Evolutionary conservation across 2,329 filamentous ascomycete species (phyloP).

Genomic region (Penicillium rolfsii): DNA sequence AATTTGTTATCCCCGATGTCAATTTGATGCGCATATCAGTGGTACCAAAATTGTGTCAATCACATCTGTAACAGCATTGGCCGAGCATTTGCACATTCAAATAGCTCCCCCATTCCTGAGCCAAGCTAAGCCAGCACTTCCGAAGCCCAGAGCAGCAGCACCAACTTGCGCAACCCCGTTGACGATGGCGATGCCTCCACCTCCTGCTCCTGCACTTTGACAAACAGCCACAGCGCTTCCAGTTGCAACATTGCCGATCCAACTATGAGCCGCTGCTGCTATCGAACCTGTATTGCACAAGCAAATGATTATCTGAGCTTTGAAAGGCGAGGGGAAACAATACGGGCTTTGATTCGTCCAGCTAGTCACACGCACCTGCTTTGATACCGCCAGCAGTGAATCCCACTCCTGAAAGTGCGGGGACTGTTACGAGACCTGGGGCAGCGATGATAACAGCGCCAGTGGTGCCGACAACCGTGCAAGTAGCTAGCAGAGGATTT

Average conservation of each 20-base stretch:
- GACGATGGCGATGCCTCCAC: slow-evolving; percentile 9
- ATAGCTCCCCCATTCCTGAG: not conserved
- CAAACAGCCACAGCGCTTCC: slow-evolving; percentile 10
- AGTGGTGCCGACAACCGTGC: not conserved
- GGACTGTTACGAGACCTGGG: slow-evolving; percentile 1
- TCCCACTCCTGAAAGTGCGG: not conserved
- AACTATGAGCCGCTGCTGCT: slow-evolving; percentile 14
- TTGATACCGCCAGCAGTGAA: not conserved
- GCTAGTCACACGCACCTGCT: not conserved
- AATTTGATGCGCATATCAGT: not conserved
- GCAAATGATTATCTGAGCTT: not conserved
- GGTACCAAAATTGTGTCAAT: too few relatives aligned
- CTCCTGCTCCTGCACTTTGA: slow-evolving; percentile 21
- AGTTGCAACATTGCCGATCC: slow-evolving; percentile 15
- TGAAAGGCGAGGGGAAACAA: too few relatives aligned
- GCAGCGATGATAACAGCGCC: not conserved
- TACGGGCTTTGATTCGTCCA: too few relatives aligned
- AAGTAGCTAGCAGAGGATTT: not conserved
- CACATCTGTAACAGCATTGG: too few relatives aligned
- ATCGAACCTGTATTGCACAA: slow-evolving; percentile 5
- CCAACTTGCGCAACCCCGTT: slow-evolving; percentile 9
- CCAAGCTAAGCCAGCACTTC: slow-evolving; percentile 1
- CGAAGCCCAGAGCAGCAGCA: not conserved
- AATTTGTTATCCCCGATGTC: not conserved
- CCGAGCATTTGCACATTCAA: too few relatives aligned